A percentile compares a stretch with the other conserved stretches of the same genome.
phyloP scores from a whole-genome alignment of 2,329 filamentous ascomycete genomes.

The Herpotrichia juniperi region DNA sequence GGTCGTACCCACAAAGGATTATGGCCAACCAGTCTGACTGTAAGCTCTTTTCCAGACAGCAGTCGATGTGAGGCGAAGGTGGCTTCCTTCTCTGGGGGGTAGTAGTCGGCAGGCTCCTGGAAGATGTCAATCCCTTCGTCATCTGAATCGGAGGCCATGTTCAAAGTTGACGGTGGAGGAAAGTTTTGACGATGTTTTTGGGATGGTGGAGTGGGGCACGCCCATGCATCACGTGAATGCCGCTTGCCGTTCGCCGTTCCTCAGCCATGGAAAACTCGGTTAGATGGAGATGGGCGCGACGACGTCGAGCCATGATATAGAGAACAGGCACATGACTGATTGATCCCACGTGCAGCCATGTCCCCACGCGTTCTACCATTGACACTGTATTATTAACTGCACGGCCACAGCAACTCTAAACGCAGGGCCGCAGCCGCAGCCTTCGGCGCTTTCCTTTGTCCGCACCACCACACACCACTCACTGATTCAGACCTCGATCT shows the following conservation, averaged over 20 bases:
- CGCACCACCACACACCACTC: not conserved
- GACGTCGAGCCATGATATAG: no score
- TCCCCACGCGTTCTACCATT: no score
- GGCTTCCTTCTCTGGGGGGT: constrained; percentile 75
- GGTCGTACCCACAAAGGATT: constrained; percentile 78
- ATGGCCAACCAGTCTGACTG: constrained; percentile 80
- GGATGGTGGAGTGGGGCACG: not conserved
- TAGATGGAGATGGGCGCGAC: no score
- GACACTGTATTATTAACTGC: no score
- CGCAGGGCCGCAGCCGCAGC: no score
- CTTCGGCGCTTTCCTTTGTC: no score
- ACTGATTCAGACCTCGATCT: not conserved
- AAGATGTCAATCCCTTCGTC: constrained; percentile 65
- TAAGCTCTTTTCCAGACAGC: constrained; percentile 67
- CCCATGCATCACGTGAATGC: not conserved
- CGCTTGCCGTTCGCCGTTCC: no score
- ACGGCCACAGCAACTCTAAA: no score
- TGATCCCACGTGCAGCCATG: no score
- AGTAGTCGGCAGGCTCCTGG: constrained; percentile 80
- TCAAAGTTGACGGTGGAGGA: not conserved
- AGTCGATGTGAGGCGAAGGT: constrained; percentile 76
- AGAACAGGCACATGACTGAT: no score
- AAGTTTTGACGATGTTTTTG: not conserved
- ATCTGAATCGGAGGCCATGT: constrained; percentile 38
- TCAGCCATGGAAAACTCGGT: no score